These are phyloP conservation scores for Lindgomyces ingoldianus DNA, from an alignment of 495 filamentous ascomycete genomes.

Conservation along the genomic window DNA sequence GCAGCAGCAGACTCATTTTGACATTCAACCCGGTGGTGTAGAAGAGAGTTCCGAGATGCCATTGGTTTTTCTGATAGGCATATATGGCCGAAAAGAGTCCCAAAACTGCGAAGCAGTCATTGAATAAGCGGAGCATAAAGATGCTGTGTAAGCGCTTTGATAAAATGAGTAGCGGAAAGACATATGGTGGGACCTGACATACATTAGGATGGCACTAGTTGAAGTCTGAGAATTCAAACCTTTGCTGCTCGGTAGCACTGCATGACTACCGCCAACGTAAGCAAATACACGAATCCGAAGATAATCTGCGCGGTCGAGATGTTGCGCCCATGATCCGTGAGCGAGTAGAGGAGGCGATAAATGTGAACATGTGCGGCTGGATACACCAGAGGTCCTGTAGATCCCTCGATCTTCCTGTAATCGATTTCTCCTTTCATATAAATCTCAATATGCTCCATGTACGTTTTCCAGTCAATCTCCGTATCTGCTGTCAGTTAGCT, in stretches of 20 bases:
- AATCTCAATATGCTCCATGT: slow-evolving; percentile 88
- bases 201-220: neutral
- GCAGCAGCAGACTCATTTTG: slow-evolving; percentile 89
- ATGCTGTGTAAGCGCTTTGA: slow-evolving; percentile 94
- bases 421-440: slow-evolving; percentile 83
- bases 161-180: slow-evolving; percentile 82
- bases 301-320: slow-evolving; percentile 77
- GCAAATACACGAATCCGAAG: slow-evolving; percentile 77
- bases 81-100: slow-evolving; percentile 81
- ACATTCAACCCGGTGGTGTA: slow-evolving; percentile 81
- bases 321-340: slow-evolving; percentile 75
- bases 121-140: slow-evolving; percentile 90
- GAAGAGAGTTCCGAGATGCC: slow-evolving; percentile 66
- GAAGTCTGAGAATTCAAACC: slow-evolving; percentile 42
- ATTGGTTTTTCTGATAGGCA: slow-evolving; percentile 68
- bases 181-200: slow-evolving; percentile 76
- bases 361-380: slow-evolving; percentile 91
- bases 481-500: slow-evolving; percentile 64
- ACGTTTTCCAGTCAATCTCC: slow-evolving; percentile 96
- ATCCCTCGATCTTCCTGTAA: slow-evolving; percentile 78
- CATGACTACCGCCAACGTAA: slow-evolving; percentile 73
- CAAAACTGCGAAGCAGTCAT: slow-evolving; percentile 84
- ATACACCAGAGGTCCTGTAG: slow-evolving; percentile 89
- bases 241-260: slow-evolving; percentile 76
- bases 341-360: slow-evolving; percentile 73